These are phyloP conservation scores for Lasiodiplodia citricola DNA, from an alignment of 2,329 filamentous ascomycete species.

Conservation along the genomic window DNA sequence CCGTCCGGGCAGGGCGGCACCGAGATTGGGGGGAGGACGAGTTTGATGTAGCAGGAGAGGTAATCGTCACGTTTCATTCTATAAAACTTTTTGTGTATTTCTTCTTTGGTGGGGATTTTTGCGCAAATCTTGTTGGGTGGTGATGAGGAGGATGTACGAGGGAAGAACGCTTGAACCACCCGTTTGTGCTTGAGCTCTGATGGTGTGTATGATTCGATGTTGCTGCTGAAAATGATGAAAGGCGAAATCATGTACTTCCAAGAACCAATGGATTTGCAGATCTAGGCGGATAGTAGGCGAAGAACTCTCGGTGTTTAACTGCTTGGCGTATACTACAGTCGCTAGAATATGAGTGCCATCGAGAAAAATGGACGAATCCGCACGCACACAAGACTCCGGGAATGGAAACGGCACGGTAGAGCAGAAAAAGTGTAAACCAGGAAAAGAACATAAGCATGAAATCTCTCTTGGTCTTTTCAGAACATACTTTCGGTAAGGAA, in stretches of 20 bases:
- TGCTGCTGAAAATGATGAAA: no score
- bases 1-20: slow-evolving; percentile 88
- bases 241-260: background rate
- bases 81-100: no score
- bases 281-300: background rate
- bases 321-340: background rate
- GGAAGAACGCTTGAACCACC: no score
- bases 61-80: background rate
- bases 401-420: background rate
- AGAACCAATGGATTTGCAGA: background rate
- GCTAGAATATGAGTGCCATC: background rate
- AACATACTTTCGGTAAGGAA: background rate
- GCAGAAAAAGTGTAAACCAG: background rate
- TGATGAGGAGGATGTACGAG: no score
- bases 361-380: background rate
- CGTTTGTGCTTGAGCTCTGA: no score
- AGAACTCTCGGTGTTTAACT: background rate
- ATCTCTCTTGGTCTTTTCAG: background rate
- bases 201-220: no score
- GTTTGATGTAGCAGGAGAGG: slow-evolving; percentile 72
- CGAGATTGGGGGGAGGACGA: slow-evolving; percentile 90
- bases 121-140: no score
- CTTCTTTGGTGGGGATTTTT: no score
- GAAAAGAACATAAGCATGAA: background rate
- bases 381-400: background rate